Evolutionary conservation across 169 alveolate species (phyloP), one percentile per base, ranked within the genome.

Genomic region (Plasmodium yoelii): DNA sequence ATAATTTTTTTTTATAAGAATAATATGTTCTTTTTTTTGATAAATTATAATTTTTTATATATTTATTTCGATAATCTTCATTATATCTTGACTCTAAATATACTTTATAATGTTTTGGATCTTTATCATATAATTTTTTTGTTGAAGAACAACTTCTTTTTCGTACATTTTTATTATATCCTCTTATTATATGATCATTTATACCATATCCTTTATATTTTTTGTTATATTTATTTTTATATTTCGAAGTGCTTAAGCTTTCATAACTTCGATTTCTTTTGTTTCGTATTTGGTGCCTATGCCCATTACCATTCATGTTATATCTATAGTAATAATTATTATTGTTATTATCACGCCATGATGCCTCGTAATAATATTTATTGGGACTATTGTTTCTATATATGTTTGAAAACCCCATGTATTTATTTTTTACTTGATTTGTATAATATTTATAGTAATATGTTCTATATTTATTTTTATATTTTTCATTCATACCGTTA

Each of bases 11-110:
- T 28, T 51, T 77, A 53, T 77, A 77, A 6, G 88, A 77, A 77
- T 77, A 77, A 68, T 77, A 77, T 24, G 63, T 77, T 77, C 77
- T 55, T 57, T 77, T 77, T 65, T 46, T 77, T 42, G 61, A 63
- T 6, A 51, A 13, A n/a, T 77, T 64, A 51, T 49, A 77, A 49
- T 56, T 68, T 46, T 77, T 64, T 19, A 64, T 1, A 42, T 77
- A 77, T 24, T 49, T 77, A 55, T 57, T 77, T 65, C 65, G 51
- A 77, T 77, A 46, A 42, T 77, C 77, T 1, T 77, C 73, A 68
- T 77, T 51, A 68, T 77, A 77, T 57, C 74, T 64, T n/a, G 88
- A 64, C 0, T 77, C 88, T 44, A 77, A 12, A 24, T 63, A 64
- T 18, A 49, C 51, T 22, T 77, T 77, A 46, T 77, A 19, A 42